Evolutionary conservation across 2,329 filamentous ascomycete genomes (phyloP).

Genomic region (Trichoderma sp.): DNA sequence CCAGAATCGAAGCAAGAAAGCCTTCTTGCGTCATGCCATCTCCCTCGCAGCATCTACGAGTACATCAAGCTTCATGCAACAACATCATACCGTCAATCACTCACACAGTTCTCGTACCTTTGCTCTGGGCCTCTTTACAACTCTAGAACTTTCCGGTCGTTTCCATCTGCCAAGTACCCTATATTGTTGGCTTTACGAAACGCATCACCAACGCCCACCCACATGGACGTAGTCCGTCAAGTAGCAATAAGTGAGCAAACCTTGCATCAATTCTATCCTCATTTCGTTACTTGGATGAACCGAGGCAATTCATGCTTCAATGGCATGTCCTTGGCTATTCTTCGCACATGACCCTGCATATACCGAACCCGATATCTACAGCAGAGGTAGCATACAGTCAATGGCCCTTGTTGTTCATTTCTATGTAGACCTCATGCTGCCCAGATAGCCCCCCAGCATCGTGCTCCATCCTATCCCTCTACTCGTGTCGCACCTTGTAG

Average conservation of each 20-base stretch:
- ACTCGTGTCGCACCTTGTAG: slow-evolving; percentile 74
- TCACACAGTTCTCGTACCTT: background rate
- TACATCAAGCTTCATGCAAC: too few species aligned
- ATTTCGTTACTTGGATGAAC: background rate
- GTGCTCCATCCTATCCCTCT: slow-evolving; percentile 38
- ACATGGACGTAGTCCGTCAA: background rate
- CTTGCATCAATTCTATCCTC: background rate
- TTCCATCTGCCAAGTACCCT: background rate
- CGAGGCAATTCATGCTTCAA: too few species aligned
- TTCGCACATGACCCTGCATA: background rate
- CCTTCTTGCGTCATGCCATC: background rate
- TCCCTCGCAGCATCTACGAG: too few species aligned
- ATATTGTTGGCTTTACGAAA: background rate
- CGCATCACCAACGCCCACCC: background rate
- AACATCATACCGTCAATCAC: background rate
- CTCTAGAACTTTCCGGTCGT: background rate
- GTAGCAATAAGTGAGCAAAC: background rate
- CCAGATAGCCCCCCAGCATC: background rate
- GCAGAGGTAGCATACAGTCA: background rate
- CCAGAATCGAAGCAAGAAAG: background rate
- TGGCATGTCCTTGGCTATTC: background rate
- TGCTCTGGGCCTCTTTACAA: background rate
- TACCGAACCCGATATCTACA: background rate
- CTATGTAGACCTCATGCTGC: background rate
- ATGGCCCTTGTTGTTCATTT: background rate